A percentile compares a stretch with the other conserved stretches of the same genome.
Conservation (phyloP, 139 green algal genomes). For the Zygnema cylindricum region DNA sequence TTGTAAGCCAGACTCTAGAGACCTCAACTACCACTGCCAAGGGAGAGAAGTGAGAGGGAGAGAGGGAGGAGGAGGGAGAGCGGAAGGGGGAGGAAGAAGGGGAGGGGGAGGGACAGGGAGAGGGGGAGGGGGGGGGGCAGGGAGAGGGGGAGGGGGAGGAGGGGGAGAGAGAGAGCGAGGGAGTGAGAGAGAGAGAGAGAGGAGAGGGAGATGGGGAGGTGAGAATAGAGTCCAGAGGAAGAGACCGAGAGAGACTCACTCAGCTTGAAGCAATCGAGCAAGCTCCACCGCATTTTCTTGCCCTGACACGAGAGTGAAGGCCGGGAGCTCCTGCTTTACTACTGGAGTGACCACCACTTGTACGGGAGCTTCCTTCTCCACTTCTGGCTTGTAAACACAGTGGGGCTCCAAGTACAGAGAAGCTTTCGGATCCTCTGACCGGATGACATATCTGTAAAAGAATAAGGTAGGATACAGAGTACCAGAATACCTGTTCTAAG, state of each 20-base stretch:
- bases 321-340: slow-evolving; percentile 45
- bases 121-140: neutral
- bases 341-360: slow-evolving; percentile 43
- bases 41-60: neutral
- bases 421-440: neutral
- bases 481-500: too few relatives aligned
- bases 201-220: neutral
- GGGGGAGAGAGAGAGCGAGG: too few relatives aligned
- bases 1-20: too few relatives aligned
- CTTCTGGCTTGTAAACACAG: slow-evolving; percentile 48
- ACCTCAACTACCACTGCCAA: slow-evolving; percentile 1
- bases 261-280: slow-evolving; percentile 7
- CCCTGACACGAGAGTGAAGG: slow-evolving; percentile 45
- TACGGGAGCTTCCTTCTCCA: slow-evolving; percentile 32
- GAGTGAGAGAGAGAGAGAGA: neutral
- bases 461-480: too few relatives aligned
- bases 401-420: slow-evolving; percentile 58
- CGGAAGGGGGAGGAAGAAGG: neutral
- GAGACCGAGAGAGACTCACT: slow-evolving; percentile 31
- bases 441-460: slow-evolving; percentile 45
- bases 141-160: too few relatives aligned
- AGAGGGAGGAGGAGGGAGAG: neutral
- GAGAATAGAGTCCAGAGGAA: neutral
- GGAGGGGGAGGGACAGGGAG: neutral
- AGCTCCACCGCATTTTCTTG: slow-evolving; percentile 43